Conservation (phyloP, 169 alveolate genomes). For the Plasmodium yoelii region DNA sequence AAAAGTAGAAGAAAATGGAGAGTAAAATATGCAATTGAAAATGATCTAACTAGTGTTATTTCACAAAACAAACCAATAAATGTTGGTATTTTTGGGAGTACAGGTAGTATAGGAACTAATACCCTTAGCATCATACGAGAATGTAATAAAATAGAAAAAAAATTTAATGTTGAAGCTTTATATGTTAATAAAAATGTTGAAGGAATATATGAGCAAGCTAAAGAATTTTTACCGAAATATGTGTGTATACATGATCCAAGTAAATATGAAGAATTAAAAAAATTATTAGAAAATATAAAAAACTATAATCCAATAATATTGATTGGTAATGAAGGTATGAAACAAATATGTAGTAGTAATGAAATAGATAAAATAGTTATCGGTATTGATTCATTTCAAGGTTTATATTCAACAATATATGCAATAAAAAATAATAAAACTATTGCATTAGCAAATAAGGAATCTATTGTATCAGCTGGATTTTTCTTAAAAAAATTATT, state of each 20-base stretch:
- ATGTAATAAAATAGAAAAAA: slow-evolving; percentile 72
- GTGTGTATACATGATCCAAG: slow-evolving; percentile 77
- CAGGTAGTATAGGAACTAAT: slow-evolving; percentile 89
- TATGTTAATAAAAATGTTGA: slow-evolving; percentile 82
- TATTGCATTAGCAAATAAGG: slow-evolving; percentile 90
- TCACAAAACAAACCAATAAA: slow-evolving; percentile 10
- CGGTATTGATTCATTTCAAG: slow-evolving; percentile 90
- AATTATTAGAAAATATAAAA: slow-evolving; percentile 20
- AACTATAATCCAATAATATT: slow-evolving; percentile 65
- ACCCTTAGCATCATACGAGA: slow-evolving; percentile 83
- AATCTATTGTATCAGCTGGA: slow-evolving; percentile 91
- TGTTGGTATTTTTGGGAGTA: slow-evolving; percentile 83
- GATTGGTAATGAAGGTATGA: slow-evolving; percentile 80
- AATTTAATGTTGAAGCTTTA: slow-evolving; percentile 86
- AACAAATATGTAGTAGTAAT: slow-evolving; percentile 76
- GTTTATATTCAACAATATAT: slow-evolving; percentile 88
- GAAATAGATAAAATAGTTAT: slow-evolving; percentile 84
- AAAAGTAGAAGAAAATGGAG: not conserved
- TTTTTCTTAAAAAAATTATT: slow-evolving; percentile 28
- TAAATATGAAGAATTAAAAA: slow-evolving; percentile 62
- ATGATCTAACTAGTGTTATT: not conserved
- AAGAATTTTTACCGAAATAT: slow-evolving; percentile 77
- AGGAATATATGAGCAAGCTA: slow-evolving; percentile 82
- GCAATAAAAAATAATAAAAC: slow-evolving; percentile 87
- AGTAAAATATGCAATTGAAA: not conserved